Base-by-base conservation (phyloP, 306 rosid genomes). In the Trichosanthes truncata region DNA sequence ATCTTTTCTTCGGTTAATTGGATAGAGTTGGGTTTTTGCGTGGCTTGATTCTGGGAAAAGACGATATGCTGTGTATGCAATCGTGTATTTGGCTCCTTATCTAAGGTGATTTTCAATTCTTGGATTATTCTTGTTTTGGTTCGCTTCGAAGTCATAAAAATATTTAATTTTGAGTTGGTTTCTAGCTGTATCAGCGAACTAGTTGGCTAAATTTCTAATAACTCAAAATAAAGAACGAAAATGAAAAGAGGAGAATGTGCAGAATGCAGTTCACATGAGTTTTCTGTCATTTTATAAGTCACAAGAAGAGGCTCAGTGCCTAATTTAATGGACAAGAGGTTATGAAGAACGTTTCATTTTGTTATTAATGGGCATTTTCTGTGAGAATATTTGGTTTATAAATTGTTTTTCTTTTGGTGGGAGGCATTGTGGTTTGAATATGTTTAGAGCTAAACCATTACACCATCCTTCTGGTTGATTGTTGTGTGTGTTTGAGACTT, bases 1-100 rank as follows among this genome's bases (percentile, higher is more conserved):
- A 53, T 23, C 49, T 61, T 31, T 33, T 73, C 80, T 35, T 49
- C 68, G 9, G 9, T 76, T n/a, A 36, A 79, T 79, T 48, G 46
- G 26, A 25, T 56, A 92, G 98, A 90, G 97, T 81, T 95, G 98
- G 98, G 88, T 95, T 81, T 95, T 95, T 80, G 97, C 97, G 3
- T 95, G 93, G 97, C 82, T 95, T 29, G 99, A 93, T 80, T 86
- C 92, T 46, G 97, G 97, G 14, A 82, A 85, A 29, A 84, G 90
- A 26, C 97, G 91, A 23, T 95, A 93, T 84, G 97, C 84, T 20
- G 84, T 95, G 20, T 95, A 91, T 72, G 80, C 99, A 9, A 85
- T 95, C 73, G 97, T 90, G 26, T 93, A 93, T 84, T 84, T 95
- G 93, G 82, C 82, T 77, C 97, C 99, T 29, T 93, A 95, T 80